Conservation (phyloP, 2,329 filamentous ascomycete genomes). For the Cyclaneusma minus region DNA sequence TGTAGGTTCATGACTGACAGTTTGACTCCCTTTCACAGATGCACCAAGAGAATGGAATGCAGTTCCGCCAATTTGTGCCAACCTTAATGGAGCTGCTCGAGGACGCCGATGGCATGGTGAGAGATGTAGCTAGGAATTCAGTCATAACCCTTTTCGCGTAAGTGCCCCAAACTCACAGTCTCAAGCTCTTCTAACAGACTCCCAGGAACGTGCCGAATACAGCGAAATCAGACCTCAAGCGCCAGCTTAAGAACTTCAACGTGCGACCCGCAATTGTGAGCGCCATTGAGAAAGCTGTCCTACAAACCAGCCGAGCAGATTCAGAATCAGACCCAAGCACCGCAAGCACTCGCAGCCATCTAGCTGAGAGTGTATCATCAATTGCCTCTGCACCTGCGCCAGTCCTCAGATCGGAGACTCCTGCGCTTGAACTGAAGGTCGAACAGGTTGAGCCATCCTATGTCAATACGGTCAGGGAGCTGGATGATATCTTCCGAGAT, state of each 20-base stretch:
- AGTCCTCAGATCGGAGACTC: slow-evolving; percentile 36
- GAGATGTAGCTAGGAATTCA: slow-evolving; percentile 68
- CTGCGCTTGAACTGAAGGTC: slow-evolving; percentile 45
- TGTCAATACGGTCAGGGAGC: slow-evolving; percentile 67
- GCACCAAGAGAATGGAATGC: slow-evolving; percentile 64
- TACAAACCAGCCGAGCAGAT: slow-evolving; percentile 17
- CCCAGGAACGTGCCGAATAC: slow-evolving; percentile 57
- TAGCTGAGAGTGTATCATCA: slow-evolving; percentile 37
- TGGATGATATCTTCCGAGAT: slow-evolving; percentile 74
- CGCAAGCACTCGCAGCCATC: slow-evolving; percentile 20
- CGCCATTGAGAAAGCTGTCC: slow-evolving; percentile 45
- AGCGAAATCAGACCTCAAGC: slow-evolving; percentile 80
- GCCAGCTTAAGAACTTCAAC: slow-evolving; percentile 68
- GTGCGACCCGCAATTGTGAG: slow-evolving; percentile 76
- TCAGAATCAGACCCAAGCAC: slow-evolving; percentile 26
- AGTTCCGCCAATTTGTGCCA: slow-evolving; percentile 72
- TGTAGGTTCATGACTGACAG: slow-evolving; percentile 1
- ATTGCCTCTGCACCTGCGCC: not conserved
- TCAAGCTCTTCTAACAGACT: slow-evolving; percentile 3
- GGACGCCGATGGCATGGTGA: slow-evolving; percentile 76
- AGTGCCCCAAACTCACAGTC: slow-evolving; percentile 10
- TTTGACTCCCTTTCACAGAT: slow-evolving; percentile 46
- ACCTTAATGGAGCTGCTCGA: slow-evolving; percentile 74
- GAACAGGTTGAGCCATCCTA: slow-evolving; percentile 68
- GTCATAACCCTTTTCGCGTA: slow-evolving; percentile 79